These are phyloP conservation scores for Martensiomyces pterosporus DNA, from an alignment of 192 early-diverging fungal genomes.

Conservation along the genomic window DNA sequence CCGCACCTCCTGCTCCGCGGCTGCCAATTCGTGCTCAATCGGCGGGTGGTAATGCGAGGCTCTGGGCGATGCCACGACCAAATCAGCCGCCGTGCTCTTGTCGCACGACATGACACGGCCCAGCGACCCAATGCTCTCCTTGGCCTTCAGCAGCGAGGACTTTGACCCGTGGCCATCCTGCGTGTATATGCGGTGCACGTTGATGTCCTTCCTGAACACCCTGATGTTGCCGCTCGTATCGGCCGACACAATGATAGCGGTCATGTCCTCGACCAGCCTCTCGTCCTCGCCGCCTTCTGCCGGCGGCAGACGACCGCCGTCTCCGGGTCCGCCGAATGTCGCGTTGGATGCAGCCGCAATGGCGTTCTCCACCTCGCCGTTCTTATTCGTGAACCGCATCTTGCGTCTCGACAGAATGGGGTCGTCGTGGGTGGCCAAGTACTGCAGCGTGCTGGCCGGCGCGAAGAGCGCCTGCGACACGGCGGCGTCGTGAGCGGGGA, in stretches of 20 bases:
- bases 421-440: conserved; percentile 52
- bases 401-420: conserved; percentile 53
- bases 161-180: not conserved
- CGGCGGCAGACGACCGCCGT: not conserved
- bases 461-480: conserved; percentile 64
- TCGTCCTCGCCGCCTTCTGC: not conserved
- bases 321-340: conserved; percentile 14
- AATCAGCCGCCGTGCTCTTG: too few species aligned
- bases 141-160: conserved; percentile 11
- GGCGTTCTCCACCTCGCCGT: conserved; percentile 36
- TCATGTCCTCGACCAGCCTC: conserved; percentile 27
- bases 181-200: conserved; percentile 8
- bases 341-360: conserved; percentile 14
- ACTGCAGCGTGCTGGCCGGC: conserved; percentile 56
- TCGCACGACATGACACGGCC: conserved; percentile 11
- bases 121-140: conserved; percentile 15
- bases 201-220: conserved; percentile 63
- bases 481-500: conserved; percentile 53
- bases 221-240: conserved; percentile 60
- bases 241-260: conserved; percentile 60
- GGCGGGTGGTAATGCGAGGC: not conserved
- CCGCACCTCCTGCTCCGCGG: not conserved
- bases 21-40: not conserved
- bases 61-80: too few species aligned
- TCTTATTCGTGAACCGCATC: conserved; percentile 18